A percentile compares a stretch with the other conserved stretches of the same genome.
Evolutionary conservation across 2,329 filamentous ascomycete genomes (phyloP).

Genomic region (Sporothrix protearum): DNA sequence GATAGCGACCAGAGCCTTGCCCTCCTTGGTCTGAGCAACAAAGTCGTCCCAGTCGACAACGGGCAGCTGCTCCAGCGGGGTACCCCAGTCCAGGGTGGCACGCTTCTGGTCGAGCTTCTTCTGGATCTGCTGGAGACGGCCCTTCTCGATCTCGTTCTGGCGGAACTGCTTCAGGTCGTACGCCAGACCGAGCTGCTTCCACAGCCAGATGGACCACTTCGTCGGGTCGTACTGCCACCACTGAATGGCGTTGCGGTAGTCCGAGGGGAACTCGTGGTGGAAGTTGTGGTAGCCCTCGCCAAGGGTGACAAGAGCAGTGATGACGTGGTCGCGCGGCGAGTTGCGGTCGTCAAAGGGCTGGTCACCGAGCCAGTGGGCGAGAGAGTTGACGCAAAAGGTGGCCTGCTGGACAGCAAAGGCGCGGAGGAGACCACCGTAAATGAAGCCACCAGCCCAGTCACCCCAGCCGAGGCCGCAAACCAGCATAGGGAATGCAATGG

Average conservation of each 20-base stretch:
- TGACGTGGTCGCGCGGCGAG: constrained; percentile 81
- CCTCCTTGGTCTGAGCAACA: constrained; percentile 71
- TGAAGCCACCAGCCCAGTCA: constrained; percentile 76
- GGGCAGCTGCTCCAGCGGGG: constrained; percentile 78
- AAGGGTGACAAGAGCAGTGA: constrained; percentile 80
- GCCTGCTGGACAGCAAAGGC: constrained; percentile 90
- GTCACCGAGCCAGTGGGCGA: constrained; percentile 87
- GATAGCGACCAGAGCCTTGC: constrained; percentile 71
- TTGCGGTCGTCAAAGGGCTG: constrained; percentile 92
- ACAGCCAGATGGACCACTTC: constrained; percentile 82
- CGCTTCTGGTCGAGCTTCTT: constrained; percentile 93
- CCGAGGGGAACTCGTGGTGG: constrained; percentile 90
- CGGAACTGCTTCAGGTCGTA: constrained; percentile 90
- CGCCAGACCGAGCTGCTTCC: constrained; percentile 80
- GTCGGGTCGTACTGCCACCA: constrained; percentile 92
- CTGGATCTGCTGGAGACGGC: constrained; percentile 80
- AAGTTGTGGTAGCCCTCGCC: constrained; percentile 91
- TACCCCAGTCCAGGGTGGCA: constrained; percentile 77
- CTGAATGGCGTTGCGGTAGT: constrained; percentile 87
- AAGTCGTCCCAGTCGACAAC: constrained; percentile 87
- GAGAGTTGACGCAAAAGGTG: constrained; percentile 88
- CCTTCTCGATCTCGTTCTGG: constrained; percentile 88
- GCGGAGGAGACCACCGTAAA: constrained; percentile 80
- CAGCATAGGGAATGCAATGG: constrained; percentile 68
- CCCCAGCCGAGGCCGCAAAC: constrained; percentile 76